These are phyloP conservation scores for Cyberlindnera nakhonratchasimensis DNA, from an alignment of 805 yeast species.

Conservation along the genomic window DNA sequence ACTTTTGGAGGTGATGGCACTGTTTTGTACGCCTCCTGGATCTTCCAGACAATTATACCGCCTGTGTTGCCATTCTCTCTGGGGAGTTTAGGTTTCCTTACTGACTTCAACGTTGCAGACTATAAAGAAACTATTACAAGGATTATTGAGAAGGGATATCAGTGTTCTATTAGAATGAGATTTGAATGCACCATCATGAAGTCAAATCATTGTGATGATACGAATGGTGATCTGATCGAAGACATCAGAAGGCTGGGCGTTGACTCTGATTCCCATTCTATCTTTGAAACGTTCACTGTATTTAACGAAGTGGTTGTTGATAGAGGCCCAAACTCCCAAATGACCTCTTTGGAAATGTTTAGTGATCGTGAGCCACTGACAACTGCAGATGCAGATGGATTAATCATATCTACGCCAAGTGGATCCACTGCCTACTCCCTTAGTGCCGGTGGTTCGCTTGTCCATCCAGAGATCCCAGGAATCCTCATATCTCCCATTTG, in stretches of 20 bases:
- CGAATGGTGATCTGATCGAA: conserved; percentile 19
- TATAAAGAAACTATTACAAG: conserved; percentile 33
- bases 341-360: conserved; percentile 48
- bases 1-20: conserved; percentile 77
- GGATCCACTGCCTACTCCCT: conserved; percentile 61
- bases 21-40: conserved; percentile 57
- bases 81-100: conserved; percentile 63
- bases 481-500: conserved; percentile 55
- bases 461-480: conserved; percentile 53
- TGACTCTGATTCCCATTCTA: conserved; percentile 29
- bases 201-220: conserved; percentile 16
- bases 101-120: conserved; percentile 48
- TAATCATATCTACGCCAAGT: conserved; percentile 62
- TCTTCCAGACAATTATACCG: conserved; percentile 57
- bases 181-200: conserved; percentile 49
- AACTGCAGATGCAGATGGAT: conserved; percentile 64
- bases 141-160: conserved; percentile 41
- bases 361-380: conserved; percentile 49
- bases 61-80: conserved; percentile 63
- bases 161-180: conserved; percentile 46
- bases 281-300: conserved; percentile 35
- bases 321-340: conserved; percentile 49
- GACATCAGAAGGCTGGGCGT: conserved; percentile 26
- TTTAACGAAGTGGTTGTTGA: conserved; percentile 51
- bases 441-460: conserved; percentile 52